Evolutionary conservation across 176 grass and related monocot species (phyloP).

Genomic region (Paspalum vaginatum): DNA sequence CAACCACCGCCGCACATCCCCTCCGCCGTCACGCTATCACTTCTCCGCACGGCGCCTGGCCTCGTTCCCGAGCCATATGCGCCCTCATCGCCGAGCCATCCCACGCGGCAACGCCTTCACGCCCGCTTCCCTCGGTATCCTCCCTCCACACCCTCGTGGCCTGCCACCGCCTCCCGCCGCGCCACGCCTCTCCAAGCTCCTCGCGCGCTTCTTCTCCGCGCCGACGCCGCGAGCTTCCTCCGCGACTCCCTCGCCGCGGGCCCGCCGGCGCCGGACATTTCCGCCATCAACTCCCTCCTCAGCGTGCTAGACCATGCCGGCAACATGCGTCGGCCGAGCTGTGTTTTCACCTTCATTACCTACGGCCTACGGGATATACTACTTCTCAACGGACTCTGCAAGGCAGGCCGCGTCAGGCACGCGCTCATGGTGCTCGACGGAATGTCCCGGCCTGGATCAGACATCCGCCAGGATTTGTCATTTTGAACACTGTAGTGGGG

Average conservation of each 20-base stretch:
- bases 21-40: conserved; percentile 20
- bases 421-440: conserved; percentile 70
- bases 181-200: conserved; percentile 48
- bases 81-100: conserved; percentile 28
- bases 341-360: conserved; percentile 60
- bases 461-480: conserved; percentile 44
- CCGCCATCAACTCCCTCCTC: conserved; percentile 57
- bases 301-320: conserved; percentile 39
- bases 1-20: neutral
- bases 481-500: conserved; percentile 63
- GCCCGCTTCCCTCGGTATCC: conserved; percentile 12
- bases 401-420: conserved; percentile 50
- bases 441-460: conserved; percentile 58
- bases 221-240: conserved; percentile 53
- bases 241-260: conserved; percentile 52
- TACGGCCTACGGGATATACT: no score
- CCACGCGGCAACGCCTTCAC: conserved; percentile 19
- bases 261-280: conserved; percentile 37
- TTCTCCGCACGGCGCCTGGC: conserved; percentile 29
- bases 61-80: conserved; percentile 43
- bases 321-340: conserved; percentile 48
- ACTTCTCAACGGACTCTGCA: conserved; percentile 66
- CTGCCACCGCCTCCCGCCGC: conserved; percentile 34
- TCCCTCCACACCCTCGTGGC: conserved; percentile 56
- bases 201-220: conserved; percentile 40